A percentile compares a stretch with the other conserved stretches of the same genome.
These are phyloP conservation scores for Periconia digitata DNA, from an alignment of 2,329 filamentous ascomycete genomes.

Conservation along the genomic window DNA sequence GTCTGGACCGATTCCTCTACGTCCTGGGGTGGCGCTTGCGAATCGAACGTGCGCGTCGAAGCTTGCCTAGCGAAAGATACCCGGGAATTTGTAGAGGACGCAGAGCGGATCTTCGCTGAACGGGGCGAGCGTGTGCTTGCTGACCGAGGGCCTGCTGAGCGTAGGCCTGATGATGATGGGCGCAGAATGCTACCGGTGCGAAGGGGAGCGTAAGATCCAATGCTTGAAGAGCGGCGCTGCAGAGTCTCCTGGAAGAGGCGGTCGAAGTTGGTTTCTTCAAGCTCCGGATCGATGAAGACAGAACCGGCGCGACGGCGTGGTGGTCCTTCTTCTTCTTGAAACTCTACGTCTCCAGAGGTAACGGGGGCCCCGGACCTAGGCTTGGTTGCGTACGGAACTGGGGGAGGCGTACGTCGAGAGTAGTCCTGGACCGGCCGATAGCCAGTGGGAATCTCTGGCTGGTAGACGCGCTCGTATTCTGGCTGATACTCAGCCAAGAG, in stretches of 20 bases:
- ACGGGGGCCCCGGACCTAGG: no score
- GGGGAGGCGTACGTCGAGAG: no score
- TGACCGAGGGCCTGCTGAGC: neutral
- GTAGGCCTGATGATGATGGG: constrained; percentile 1
- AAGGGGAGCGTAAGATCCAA: neutral
- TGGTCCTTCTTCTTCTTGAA: no score
- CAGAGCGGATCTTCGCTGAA: constrained; percentile 1
- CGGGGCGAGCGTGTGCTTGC: constrained; percentile 3
- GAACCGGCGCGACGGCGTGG: no score
- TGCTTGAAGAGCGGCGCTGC: constrained; percentile 4
- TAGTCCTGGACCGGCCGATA: neutral
- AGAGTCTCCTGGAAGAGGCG: neutral
- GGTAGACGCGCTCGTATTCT: no score
- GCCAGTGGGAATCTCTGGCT: neutral
- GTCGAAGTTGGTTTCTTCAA: constrained; percentile 1
- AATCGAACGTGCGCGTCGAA: constrained; percentile 3
- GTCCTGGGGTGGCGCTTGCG: neutral
- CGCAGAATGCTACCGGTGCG: constrained; percentile 7
- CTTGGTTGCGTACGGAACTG: neutral
- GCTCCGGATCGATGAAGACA: constrained; percentile 3
- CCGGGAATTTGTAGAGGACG: neutral
- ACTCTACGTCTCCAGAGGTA: no score
- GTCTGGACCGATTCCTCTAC: no score
- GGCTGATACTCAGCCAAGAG: no score
- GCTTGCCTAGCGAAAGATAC: constrained; percentile 5